Conservation (phyloP, 441 rosid genomes). For the Mallotus japonicus region DNA sequence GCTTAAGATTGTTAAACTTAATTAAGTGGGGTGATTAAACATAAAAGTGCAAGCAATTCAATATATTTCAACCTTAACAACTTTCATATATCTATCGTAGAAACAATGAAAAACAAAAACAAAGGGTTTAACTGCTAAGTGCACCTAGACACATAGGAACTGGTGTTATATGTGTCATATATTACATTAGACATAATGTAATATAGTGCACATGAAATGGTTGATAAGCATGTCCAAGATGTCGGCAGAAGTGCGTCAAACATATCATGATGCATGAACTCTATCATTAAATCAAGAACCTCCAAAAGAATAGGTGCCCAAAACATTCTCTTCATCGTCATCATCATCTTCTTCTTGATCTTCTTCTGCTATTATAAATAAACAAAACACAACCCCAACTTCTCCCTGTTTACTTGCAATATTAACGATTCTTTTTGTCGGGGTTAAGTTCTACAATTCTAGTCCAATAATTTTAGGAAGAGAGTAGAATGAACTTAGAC, state of each 20-base stretch:
- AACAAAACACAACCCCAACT: slow-evolving; percentile 3
- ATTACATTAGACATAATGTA: background rate
- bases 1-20: too few species aligned
- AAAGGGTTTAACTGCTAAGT: too few species aligned
- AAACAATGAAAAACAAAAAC: too few species aligned
- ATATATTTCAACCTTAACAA: too few species aligned
- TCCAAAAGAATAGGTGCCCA: slow-evolving; percentile 23
- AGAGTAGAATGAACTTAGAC: slow-evolving; percentile 23
- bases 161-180: background rate
- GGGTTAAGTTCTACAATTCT: slow-evolving; percentile 26
- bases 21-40: too few species aligned
- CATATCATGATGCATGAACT: slow-evolving; percentile 33
- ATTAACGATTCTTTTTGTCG: slow-evolving; percentile 43
- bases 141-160: too few species aligned
- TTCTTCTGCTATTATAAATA: slow-evolving; percentile 17
- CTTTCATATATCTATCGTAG: too few species aligned
- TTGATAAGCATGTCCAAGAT: slow-evolving; percentile 18
- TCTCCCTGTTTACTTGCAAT: slow-evolving; percentile 8
- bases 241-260: slow-evolving; percentile 38
- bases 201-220: slow-evolving; percentile 17
- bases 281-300: slow-evolving; percentile 14
- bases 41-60: too few species aligned
- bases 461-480: slow-evolving; percentile 31
- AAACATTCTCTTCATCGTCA: slow-evolving; percentile 31
- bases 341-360: background rate